A percentile compares a stretch with the other conserved stretches of the same genome.
Conservation (phyloP, 2,329 filamentous ascomycete genomes). For the Teratosphaeria epicoccoides region DNA sequence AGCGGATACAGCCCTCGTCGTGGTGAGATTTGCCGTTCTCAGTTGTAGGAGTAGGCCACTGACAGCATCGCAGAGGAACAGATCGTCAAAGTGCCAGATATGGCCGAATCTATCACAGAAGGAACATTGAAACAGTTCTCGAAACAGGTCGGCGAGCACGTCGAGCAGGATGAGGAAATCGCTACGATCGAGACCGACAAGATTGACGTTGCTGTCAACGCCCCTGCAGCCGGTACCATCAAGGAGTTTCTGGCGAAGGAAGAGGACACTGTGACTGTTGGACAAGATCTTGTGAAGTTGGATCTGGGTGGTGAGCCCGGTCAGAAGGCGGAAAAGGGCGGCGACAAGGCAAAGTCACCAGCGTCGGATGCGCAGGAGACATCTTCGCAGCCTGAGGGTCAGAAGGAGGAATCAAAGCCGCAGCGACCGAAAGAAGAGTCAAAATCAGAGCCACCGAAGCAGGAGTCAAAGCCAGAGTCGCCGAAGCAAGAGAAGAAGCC, state of each 20-base stretch:
- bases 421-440: slow-evolving; percentile 27
- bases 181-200: slow-evolving; percentile 99
- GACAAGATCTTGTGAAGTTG: slow-evolving; percentile 78
- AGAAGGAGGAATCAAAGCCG: slow-evolving; percentile 37
- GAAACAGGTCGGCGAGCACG: slow-evolving; percentile 86
- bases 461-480: slow-evolving; percentile 28
- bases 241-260: slow-evolving; percentile 86
- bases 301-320: slow-evolving; percentile 60
- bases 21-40: slow-evolving; percentile 17
- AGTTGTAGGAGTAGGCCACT: not conserved
- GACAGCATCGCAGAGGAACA: slow-evolving; percentile 51
- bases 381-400: slow-evolving; percentile 42
- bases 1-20: slow-evolving; percentile 23
- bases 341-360: slow-evolving; percentile 50
- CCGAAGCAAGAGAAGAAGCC: slow-evolving; percentile 33
- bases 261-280: slow-evolving; percentile 90
- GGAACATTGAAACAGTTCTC: slow-evolving; percentile 92
- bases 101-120: slow-evolving; percentile 98
- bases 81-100: slow-evolving; percentile 86
- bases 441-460: slow-evolving; percentile 33
- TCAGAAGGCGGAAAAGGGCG: slow-evolving; percentile 43
- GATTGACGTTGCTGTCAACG: slow-evolving; percentile 97
- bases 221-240: slow-evolving; percentile 78
- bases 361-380: slow-evolving; percentile 48
- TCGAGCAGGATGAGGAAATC: slow-evolving; percentile 94